Evolutionary conservation across 164 flowering plant species (phyloP), one percentile per base, ranked within the genome.

Genomic region (Vitis rotundifolia): DNA sequence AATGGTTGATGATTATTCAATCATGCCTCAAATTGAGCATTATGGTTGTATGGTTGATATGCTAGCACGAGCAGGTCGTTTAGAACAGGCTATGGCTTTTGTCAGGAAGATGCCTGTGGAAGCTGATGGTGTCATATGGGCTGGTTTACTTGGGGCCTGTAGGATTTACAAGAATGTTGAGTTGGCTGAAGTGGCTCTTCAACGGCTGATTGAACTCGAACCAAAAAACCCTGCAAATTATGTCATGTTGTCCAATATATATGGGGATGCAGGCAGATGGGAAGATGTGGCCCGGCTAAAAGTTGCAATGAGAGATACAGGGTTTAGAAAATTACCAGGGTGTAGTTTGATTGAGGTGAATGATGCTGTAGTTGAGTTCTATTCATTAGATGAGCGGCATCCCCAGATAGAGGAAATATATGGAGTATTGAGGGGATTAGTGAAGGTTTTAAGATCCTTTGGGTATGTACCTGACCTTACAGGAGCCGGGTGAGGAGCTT

Each of bases 21-120:
- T 89, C 14, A 60, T 51, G 57, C 93, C 94, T 47, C 78, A 79
- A 62, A 88, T 89, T 52, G 93, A 91, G 82, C 97, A 91, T 71
- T 88, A 86, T 64, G 94, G 97, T 16, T 91, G 97, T 63, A 71
- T 88, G 78, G 88, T 88, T 66, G 97, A 91, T 84, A 76, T 91
- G 55, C 74, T 86, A 28, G 82, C 82, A 8, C 81, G 90, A 8
- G 83, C 90, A 8, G 97, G 97, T 52, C 78, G 68, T 64, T 67
- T 90, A 15, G 66, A 66, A 11, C 80, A 80, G 70, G 94, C 94
- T 55, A 51, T 86, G 49, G 83, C 79, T n/a, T 82, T 86, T 63
- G 74, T 86, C 11, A 75, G 28, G 56, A 77, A 63, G 66, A 89
- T 91, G 94, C 94, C 90, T 3, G 73, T 91, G 61, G 76, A 83